Conservation (phyloP, 139 green algal genomes). For the Volvox africanus region DNA sequence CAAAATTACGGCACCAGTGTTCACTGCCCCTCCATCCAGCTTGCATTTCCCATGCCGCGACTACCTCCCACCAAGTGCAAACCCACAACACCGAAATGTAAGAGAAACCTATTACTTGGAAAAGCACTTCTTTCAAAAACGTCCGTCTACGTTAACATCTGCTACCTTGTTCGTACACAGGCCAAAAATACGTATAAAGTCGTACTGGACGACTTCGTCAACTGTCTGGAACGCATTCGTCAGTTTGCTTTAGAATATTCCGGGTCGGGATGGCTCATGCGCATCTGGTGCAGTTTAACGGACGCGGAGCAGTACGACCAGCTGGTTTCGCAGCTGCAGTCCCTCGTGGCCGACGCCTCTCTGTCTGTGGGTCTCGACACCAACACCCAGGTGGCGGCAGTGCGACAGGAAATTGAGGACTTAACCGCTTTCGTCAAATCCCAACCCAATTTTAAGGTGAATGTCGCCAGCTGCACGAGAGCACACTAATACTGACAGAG, state of each 20-base stretch:
- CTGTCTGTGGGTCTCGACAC: neutral
- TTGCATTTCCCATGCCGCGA: too few relatives aligned
- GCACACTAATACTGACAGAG: too few relatives aligned
- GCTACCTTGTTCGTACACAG: neutral
- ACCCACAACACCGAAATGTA: too few relatives aligned
- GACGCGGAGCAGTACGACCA: slow-evolving; percentile 3
- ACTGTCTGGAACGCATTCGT: slow-evolving; percentile 11
- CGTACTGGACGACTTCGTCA: neutral
- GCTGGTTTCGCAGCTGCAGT: neutral
- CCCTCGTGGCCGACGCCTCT: neutral
- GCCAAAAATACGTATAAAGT: neutral
- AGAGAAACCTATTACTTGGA: too few relatives aligned
- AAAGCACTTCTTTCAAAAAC: too few relatives aligned
- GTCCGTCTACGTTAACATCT: too few relatives aligned
- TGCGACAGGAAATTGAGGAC: neutral
- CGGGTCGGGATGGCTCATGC: slow-evolving; percentile 6
- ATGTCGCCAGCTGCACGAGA: too few relatives aligned
- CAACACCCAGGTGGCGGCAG: neutral
- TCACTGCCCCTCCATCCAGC: too few relatives aligned
- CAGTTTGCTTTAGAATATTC: neutral
- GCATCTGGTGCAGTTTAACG: neutral
- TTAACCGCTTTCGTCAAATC: neutral
- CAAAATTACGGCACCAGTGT: too few relatives aligned
- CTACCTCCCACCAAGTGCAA: too few relatives aligned
- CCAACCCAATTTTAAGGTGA: neutral